Conservation (phyloP, 495 filamentous ascomycete genomes). For the Pyrenula massariospora region DNA sequence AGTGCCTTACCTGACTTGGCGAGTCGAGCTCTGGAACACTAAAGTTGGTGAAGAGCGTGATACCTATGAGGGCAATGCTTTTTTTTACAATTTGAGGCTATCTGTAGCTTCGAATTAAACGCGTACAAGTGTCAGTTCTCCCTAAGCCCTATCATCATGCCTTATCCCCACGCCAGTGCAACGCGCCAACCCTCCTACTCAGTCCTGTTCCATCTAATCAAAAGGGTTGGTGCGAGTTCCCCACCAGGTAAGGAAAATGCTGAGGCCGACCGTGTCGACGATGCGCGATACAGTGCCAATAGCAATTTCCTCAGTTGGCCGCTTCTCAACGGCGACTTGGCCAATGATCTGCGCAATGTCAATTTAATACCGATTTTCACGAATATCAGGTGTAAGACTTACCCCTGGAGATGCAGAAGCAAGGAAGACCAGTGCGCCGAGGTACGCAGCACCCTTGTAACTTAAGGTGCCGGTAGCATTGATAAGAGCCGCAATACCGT, state of each 20-base stretch:
- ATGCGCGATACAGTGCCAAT: constrained; percentile 71
- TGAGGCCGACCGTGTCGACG: constrained; percentile 87
- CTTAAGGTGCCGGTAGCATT: constrained; percentile 87
- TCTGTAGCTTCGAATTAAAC: neutral
- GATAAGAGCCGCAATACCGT: constrained; percentile 89
- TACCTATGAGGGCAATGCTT: neutral
- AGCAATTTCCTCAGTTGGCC: constrained; percentile 78
- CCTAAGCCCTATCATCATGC: neutral
- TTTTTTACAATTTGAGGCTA: neutral
- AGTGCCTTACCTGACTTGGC: too few relatives aligned
- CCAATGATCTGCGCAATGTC: constrained; percentile 53
- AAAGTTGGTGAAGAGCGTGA: too few relatives aligned
- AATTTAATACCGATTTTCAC: neutral
- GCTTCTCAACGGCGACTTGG: constrained; percentile 82
- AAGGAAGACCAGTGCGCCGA: constrained; percentile 82
- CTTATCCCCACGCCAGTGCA: neutral
- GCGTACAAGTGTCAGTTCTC: neutral
- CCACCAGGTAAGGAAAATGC: constrained; percentile 92
- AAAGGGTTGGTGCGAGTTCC: constrained; percentile 85
- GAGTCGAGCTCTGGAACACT: too few relatives aligned
- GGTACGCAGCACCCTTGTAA: constrained; percentile 94
- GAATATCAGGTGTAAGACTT: constrained; percentile 25
- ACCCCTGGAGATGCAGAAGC: constrained; percentile 82
- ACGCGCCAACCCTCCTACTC: too few relatives aligned
- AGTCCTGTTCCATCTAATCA: constrained; percentile 28